Conservation (phyloP, 2,329 filamentous ascomycete genomes). For the Xylaria sp. region DNA sequence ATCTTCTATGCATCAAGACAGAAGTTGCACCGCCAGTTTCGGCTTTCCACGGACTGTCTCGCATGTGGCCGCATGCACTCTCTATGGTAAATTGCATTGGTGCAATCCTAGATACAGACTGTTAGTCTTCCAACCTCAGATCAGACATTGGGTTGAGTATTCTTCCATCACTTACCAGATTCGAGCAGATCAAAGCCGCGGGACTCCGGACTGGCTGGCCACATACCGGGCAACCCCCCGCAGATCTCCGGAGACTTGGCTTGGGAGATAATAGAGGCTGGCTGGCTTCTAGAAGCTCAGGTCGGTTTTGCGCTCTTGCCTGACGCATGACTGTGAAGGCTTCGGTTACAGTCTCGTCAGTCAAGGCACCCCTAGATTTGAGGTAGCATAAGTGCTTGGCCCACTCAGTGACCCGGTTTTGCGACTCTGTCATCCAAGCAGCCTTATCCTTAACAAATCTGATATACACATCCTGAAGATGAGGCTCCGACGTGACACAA, state of each 20-base stretch:
- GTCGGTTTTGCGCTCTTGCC: constrained; percentile 33
- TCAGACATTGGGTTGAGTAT: background rate
- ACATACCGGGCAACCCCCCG: constrained; percentile 45
- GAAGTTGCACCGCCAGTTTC: constrained; percentile 42
- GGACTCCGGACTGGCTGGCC: constrained; percentile 45
- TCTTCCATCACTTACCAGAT: constrained; percentile 38
- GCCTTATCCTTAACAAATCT: constrained; percentile 48
- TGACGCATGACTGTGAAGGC: constrained; percentile 41
- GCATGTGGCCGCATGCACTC: constrained; percentile 39
- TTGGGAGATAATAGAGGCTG: constrained; percentile 22
- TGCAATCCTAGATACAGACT: constrained; percentile 12
- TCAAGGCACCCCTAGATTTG: constrained; percentile 43
- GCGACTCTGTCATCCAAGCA: constrained; percentile 46
- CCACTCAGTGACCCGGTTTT: constrained; percentile 48
- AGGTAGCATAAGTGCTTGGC: constrained; percentile 50
- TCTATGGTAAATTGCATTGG: constrained; percentile 46
- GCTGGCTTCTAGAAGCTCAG: constrained; percentile 22
- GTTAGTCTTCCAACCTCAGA: constrained; percentile 9
- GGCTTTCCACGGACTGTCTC: constrained; percentile 33
- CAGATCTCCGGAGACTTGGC: constrained; percentile 38
- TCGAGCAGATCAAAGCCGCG: constrained; percentile 44
- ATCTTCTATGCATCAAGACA: constrained; percentile 29
- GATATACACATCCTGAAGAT: constrained; percentile 48
- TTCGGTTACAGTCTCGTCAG: constrained; percentile 40
- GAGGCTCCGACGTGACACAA: constrained; percentile 47